Percentiles rank a stretch among this genome's conserved stretches.
phyloP scores from a whole-genome alignment of 345 rosid species.

The Firmiana major region DNA sequence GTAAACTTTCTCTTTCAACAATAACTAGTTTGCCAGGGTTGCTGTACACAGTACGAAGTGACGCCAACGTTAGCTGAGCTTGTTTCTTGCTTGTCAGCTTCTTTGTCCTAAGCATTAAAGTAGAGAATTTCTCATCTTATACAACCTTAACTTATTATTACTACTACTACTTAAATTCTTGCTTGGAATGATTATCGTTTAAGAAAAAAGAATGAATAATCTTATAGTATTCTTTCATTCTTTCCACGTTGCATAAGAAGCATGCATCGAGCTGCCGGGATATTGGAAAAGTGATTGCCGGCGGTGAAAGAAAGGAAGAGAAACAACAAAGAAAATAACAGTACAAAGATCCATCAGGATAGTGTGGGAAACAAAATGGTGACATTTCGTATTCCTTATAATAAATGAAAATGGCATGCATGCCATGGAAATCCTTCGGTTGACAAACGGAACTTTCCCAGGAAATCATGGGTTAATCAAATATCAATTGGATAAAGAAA shows the following conservation, averaged over 20 bases:
- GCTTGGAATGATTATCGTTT: too few relatives aligned
- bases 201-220: neutral
- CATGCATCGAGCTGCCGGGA: neutral
- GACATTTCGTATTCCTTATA: neutral
- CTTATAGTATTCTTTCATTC: neutral
- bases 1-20: neutral
- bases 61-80: neutral
- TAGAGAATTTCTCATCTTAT: neutral
- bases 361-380: neutral
- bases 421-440: neutral
- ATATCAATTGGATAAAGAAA: neutral
- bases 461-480: neutral
- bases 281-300: neutral
- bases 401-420: neutral
- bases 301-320: neutral
- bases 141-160: too few relatives aligned
- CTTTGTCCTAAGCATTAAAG: neutral
- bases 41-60: conserved; percentile 1
- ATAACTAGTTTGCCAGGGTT: neutral
- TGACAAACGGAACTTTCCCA: neutral
- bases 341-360: neutral
- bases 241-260: neutral
- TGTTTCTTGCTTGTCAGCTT: conserved; percentile 1
- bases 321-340: too few relatives aligned
- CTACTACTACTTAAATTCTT: too few relatives aligned